These are phyloP conservation scores for Crucibulum laeve DNA, from an alignment of 768 basidiomycete genomes.

Conservation along the genomic window DNA sequence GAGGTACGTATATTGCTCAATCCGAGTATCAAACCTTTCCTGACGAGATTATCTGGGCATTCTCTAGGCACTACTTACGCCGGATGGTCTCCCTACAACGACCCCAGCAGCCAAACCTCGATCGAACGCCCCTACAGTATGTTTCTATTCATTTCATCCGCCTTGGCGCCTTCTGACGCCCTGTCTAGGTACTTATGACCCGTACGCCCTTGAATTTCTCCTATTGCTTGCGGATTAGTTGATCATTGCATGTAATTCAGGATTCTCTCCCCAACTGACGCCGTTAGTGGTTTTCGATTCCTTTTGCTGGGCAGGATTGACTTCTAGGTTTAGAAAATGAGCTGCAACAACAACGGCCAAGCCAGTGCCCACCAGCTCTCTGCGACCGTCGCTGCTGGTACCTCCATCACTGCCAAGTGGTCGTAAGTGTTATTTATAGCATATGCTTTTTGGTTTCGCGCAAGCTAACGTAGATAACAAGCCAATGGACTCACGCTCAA, in stretches of 20 bases:
- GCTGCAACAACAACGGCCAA: conserved; percentile 32
- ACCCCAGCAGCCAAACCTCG: conserved; percentile 24
- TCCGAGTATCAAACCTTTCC: neutral
- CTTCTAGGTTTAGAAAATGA: conserved; percentile 24
- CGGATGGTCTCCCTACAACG: conserved; percentile 34
- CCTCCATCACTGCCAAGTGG: conserved; percentile 29
- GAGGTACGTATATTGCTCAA: conserved; percentile 13
- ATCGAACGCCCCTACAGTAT: conserved; percentile 29
- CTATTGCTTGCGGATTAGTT: neutral
- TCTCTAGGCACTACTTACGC: conserved; percentile 20
- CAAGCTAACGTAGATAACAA: too few relatives aligned
- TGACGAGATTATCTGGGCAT: neutral
- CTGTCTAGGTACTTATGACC: conserved; percentile 24
- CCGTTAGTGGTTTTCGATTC: neutral
- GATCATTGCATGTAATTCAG: conserved; percentile 8
- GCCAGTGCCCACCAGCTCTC: conserved; percentile 24
- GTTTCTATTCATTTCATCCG: conserved; percentile 2
- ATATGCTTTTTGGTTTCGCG: too few relatives aligned
- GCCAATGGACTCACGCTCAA: conserved; percentile 29
- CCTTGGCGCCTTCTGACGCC: neutral
- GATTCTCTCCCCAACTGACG: conserved; percentile 17
- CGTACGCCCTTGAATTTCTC: conserved; percentile 15
- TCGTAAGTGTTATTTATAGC: conserved; percentile 13
- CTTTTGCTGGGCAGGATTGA: too few relatives aligned
- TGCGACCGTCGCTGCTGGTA: conserved; percentile 28